Evolutionary conservation across 495 filamentous ascomycete species (phyloP), one percentile per base, ranked within the genome.

Genomic region (Chaetomium cochliodes): DNA sequence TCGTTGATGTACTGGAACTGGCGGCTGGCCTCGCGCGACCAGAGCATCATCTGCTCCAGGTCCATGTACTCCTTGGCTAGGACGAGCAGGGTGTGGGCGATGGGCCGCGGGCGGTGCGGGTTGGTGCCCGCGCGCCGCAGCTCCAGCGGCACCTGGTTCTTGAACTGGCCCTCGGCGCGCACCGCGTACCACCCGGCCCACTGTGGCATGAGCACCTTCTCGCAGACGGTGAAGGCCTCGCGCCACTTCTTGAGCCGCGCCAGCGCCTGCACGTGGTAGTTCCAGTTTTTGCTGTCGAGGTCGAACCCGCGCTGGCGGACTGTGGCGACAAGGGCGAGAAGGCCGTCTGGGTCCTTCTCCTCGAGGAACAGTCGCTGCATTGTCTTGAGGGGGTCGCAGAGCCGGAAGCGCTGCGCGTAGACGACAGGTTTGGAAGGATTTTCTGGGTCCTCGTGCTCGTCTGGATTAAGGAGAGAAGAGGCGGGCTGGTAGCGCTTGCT

Each of bases 181-280:
- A 68, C 69, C 2, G 60, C 44, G 15, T 60, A 66, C 92, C 92
- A 96, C 23, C 90, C 90, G 3, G 80, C 80, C 83, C 90, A 96
- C 50, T 83, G 78, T 6, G 84, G 84, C 84, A 93, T 92, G 62
- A 96, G 85, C 39, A 86, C 81, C 15, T 77, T 65, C 75, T 96
- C 92, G 76, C 88, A 92, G 23, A 85, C 67, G 37, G 70, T 58
- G 72, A 94, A 94, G 46, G 91, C 90, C 26, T 74, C 63, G 26
- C 72, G 70, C 63, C 73, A 76, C 28, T 72, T 64, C 44, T 78
- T 73, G 61, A 78, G 63, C 30, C 76, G 69, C 41, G 79, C 80
- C 7, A 88, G 80, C 28, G 69, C 60, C 64, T 82, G 78, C 61
- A 90, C 75, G 66, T 86, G 83, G 55, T 74, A 73, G 72, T 89